A percentile compares a stretch with the other conserved stretches of the same genome.
Evolutionary conservation across 1,284 basidiomycete genomes (phyloP).

Genomic region (Irpex lacteus): DNA sequence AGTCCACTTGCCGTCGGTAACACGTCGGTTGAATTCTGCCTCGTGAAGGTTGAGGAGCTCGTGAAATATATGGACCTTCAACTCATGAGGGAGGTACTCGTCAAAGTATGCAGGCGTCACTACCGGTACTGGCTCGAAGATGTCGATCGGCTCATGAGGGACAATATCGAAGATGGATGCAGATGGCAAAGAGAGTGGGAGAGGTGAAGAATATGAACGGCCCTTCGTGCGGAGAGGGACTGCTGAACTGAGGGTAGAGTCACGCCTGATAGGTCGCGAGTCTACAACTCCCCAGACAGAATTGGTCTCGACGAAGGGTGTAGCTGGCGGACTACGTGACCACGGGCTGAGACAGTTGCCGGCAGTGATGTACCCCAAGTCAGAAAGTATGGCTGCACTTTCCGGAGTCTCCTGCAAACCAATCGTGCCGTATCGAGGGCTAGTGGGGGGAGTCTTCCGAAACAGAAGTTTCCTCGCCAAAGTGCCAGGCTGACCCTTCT

Average conservation of each 20-base stretch:
- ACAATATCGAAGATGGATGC: slow-evolving; percentile 49
- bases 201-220: slow-evolving; percentile 63
- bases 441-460: slow-evolving; percentile 33
- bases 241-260: slow-evolving; percentile 20
- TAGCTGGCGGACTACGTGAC: slow-evolving; percentile 29
- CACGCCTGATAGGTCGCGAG: slow-evolving; percentile 19
- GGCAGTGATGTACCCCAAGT: slow-evolving; percentile 23
- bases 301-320: slow-evolving; percentile 30
- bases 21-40: slow-evolving; percentile 43
- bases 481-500: slow-evolving; percentile 37
- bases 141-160: slow-evolving; percentile 42
- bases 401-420: slow-evolving; percentile 7
- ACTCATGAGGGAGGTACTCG: slow-evolving; percentile 68
- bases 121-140: slow-evolving; percentile 47
- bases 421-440: slow-evolving; percentile 15
- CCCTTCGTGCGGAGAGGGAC: slow-evolving; percentile 42
- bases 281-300: slow-evolving; percentile 21
- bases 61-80: slow-evolving; percentile 65
- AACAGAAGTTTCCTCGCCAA: slow-evolving; percentile 55
- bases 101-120: slow-evolving; percentile 51
- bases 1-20: slow-evolving; percentile 50
- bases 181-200: slow-evolving; percentile 52
- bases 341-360: slow-evolving; percentile 43
- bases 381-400: slow-evolving; percentile 19
- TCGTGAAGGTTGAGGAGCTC: slow-evolving; percentile 53